A percentile compares a stretch with the other conserved stretches of the same genome.
These are phyloP conservation scores for Pugionium dolabratum DNA, from an alignment of 345 rosid species.

Conservation along the genomic window DNA sequence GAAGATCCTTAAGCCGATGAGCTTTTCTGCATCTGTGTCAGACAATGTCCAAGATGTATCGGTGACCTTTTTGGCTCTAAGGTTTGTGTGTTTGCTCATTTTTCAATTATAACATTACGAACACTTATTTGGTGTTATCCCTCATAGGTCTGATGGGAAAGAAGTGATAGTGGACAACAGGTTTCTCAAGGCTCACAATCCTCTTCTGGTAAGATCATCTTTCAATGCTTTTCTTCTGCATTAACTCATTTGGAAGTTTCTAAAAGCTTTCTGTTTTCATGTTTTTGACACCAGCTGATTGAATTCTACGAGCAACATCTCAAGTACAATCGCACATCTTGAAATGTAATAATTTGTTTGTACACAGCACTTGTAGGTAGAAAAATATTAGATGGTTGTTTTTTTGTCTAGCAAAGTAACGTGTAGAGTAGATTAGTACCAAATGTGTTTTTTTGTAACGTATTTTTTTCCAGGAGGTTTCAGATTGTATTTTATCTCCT, in stretches of 20 bases:
- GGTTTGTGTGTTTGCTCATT: conserved; percentile 52
- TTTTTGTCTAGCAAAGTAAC: conserved; percentile 16
- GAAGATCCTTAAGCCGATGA: conserved; percentile 74
- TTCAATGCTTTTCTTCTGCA: conserved; percentile 14
- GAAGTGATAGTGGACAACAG: conserved; percentile 83
- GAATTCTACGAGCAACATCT: conserved; percentile 91
- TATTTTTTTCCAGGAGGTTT: conserved; percentile 10
- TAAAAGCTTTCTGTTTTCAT: conserved; percentile 10
- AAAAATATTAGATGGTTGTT: conserved; percentile 14
- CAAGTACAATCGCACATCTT: conserved; percentile 60
- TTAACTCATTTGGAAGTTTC: conserved; percentile 18
- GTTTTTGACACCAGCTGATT: conserved; percentile 57
- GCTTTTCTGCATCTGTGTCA: conserved; percentile 63
- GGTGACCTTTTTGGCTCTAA: conserved; percentile 73
- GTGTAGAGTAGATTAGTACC: conserved; percentile 36
- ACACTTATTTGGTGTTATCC: conserved; percentile 1
- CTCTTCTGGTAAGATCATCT: conserved; percentile 68
- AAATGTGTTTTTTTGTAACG: conserved; percentile 20
- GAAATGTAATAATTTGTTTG: conserved; percentile 38
- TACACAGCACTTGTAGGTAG: conserved; percentile 43
- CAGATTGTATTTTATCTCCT: conserved; percentile 25
- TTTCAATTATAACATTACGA: not conserved
- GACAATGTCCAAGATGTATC: conserved; percentile 64
- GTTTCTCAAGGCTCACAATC: conserved; percentile 81
- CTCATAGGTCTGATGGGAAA: conserved; percentile 81